These are phyloP conservation scores for Leccinum rimulosum DNA, from an alignment of 768 basidiomycete species.

Conservation along the genomic window DNA sequence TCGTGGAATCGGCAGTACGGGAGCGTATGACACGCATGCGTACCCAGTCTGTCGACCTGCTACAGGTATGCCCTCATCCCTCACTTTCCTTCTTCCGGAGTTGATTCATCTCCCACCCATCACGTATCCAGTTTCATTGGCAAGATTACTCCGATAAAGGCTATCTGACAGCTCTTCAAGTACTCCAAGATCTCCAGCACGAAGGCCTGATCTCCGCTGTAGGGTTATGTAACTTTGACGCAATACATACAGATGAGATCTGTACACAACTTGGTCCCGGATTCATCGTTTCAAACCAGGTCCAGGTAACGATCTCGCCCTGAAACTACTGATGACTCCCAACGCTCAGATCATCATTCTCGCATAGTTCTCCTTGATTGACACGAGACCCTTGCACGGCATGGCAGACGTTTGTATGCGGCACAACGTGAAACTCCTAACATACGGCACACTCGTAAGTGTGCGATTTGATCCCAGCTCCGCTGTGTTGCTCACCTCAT, in stretches of 20 bases:
- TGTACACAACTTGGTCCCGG: slow-evolving; percentile 72
- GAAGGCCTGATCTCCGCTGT: slow-evolving; percentile 62
- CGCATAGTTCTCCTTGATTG: slow-evolving; percentile 74
- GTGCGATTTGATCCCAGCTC: slow-evolving; percentile 1
- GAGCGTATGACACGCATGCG: slow-evolving; percentile 73
- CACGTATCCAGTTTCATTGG: slow-evolving; percentile 66
- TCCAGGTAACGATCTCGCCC: slow-evolving; percentile 52
- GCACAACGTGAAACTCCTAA: slow-evolving; percentile 70
- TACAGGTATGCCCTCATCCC: slow-evolving; percentile 51
- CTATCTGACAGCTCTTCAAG: slow-evolving; percentile 46
- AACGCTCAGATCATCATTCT: slow-evolving; percentile 16
- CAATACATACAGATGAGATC: slow-evolving; percentile 72
- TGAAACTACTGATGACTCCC: not conserved
- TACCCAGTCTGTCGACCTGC: slow-evolving; percentile 56
- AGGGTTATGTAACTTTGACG: slow-evolving; percentile 82
- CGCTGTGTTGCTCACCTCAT: slow-evolving; percentile 2
- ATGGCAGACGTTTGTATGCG: slow-evolving; percentile 76
- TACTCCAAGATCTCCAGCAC: slow-evolving; percentile 57
- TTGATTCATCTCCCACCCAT: not conserved
- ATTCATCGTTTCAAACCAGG: slow-evolving; percentile 76
- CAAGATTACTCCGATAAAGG: slow-evolving; percentile 57
- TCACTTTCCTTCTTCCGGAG: not conserved
- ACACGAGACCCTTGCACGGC: slow-evolving; percentile 71
- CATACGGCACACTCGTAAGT: slow-evolving; percentile 78
- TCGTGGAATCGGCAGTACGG: slow-evolving; percentile 61